These are phyloP conservation scores for Blakeslea trispora DNA, from an alignment of 371 early-diverging fungal species.

Conservation along the genomic window DNA sequence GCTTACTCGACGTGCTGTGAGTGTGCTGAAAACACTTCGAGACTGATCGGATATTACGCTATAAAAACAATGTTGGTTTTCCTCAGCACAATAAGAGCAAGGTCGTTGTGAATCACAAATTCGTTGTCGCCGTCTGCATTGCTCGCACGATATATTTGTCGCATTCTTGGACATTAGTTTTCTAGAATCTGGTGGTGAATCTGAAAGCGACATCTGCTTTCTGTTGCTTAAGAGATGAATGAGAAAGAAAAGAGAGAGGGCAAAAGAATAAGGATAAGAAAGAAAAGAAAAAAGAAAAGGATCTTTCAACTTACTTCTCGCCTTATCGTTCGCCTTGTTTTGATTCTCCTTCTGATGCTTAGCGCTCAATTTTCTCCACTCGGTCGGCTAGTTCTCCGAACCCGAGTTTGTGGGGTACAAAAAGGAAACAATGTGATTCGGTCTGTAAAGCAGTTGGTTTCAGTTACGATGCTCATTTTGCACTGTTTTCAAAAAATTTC, in stretches of 20 bases:
- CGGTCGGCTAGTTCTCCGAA: conserved; percentile 32
- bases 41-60: conserved; percentile 34
- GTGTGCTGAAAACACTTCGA: conserved; percentile 30
- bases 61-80: conserved; percentile 32
- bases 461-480: too few species aligned
- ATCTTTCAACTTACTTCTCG: too few species aligned
- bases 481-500: too few species aligned
- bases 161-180: conserved; percentile 8
- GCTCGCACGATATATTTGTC: conserved; percentile 28
- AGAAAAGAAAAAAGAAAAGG: background rate
- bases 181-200: conserved; percentile 8
- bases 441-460: background rate
- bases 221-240: too few species aligned
- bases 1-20: conserved; percentile 29
- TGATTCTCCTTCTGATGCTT: conserved; percentile 7
- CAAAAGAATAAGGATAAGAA: background rate
- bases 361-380: conserved; percentile 6
- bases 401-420: conserved; percentile 27
- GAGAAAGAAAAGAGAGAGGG: too few species aligned
- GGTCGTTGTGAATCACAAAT: conserved; percentile 35
- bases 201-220: conserved; percentile 5
- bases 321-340: background rate
- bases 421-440: conserved; percentile 21
- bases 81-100: conserved; percentile 34
- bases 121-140: conserved; percentile 28